Evolutionary conservation across 352 stramenopile species (phyloP), one percentile per base, ranked within the genome.

Genomic region (Pythium scleroteichum): DNA sequence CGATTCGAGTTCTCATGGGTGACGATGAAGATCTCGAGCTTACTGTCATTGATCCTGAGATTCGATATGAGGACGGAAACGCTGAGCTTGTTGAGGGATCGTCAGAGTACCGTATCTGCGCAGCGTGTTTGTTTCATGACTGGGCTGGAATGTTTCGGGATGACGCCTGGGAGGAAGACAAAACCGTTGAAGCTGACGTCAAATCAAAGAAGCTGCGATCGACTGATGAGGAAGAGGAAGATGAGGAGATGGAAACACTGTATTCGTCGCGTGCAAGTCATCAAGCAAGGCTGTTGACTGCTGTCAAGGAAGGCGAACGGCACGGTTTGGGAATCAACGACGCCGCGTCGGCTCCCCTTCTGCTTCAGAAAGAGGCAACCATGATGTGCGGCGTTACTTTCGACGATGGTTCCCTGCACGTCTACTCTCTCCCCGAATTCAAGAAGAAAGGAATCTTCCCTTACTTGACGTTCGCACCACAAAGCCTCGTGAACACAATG

Each of bases 351-450:
- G 75, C 85, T 17, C 74, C 75, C 5, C 53, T 93, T 29, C 33
- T 88, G 4, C 57, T 56, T 40, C 72, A 80, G 40, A 66, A 79
- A 23, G 71, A 86, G n/a, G 84, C 84, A 3, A 62, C 69, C 4
- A 87, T 89, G 78, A 91, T 94, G 78, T 95, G 86, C 58, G 86
- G 80, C 3, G 62, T 95, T 40, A 93, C 82, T 50, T 92, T 89
- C 35, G 86, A 87, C 44, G 81, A 89, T 57, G 86, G 86, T 4
- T 93, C 84, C 39, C 71, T 95, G 10, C 79, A 92, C 56, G 72
- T 95, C 10, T 95, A 86, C 50, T 92, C 82, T 10, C 74, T 95
- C 0, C 86, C 86, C 0, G 84, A 94, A 44, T 94, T 95, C 49
- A 82, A 80, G 50, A 88, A 89, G 66, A 79, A 85, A 50, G 85